Base-by-base conservation (phyloP, 768 basidiomycete genomes). In the Tricholoma flavovirens region DNA sequence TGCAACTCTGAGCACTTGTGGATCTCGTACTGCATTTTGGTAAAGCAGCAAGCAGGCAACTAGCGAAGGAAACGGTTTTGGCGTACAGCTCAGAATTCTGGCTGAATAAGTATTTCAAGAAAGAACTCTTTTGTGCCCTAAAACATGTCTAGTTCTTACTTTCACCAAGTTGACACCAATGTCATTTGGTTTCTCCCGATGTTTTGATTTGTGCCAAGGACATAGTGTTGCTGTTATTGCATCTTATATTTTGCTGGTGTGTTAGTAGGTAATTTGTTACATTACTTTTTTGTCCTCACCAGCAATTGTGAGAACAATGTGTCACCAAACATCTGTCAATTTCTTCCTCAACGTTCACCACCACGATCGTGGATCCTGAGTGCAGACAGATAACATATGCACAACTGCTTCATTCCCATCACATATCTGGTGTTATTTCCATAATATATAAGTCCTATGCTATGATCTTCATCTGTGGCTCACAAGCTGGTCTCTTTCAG, bases 401-500 rank as follows among this genome's bases (percentile, higher is more conserved):
- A 30, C 46, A 26, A 29, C 46, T 0, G 26, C 46, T 26, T 49
- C 46, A n/a, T 49, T 49, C n/a, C n/a, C n/a, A n/a, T 30, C 26
- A 17, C 26, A 17, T n/a, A n/a, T n/a, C 19, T 49, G 46, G 12
- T 30, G 15, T 49, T 29, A 49, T 49, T n/a, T 49, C n/a, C 46
- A 49, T 49, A 49, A 49, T 49, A 49, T 49, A 26, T 49, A 29
- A 17, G 46, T 30, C 15, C 30, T n/a, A n/a, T n/a, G n/a, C n/a
- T n/a, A n/a, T 11, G n/a, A 8, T 17, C n/a, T 26, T 46, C 45
- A 3, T 26, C 24, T 26, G 24, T 26, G 2, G n/a, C 17, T 56
- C 66, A 66, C 55, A 67, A 59, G 38, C 30, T 35, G 55, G 56
- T 55, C 58, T 62, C 53, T 56, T 68, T 53, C 63, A 63, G 63